phyloP scores from a whole-genome alignment of 129 eudicot species.

The Pittosporum tobira region DNA sequence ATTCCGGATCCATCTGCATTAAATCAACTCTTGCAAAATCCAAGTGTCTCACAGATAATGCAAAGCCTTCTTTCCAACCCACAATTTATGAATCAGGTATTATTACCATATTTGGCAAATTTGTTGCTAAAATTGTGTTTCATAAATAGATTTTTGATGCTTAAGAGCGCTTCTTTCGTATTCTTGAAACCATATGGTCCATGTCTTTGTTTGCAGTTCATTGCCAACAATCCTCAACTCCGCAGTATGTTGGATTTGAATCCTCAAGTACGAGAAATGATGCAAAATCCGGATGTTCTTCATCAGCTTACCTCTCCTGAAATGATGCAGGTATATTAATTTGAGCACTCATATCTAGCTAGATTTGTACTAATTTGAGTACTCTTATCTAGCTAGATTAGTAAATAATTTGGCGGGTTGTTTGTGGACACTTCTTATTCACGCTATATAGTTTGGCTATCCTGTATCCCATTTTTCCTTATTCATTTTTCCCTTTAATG shows the following conservation, averaged over 20 bases:
- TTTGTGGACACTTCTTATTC: too few relatives aligned
- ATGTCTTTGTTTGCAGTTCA: constrained; percentile 31
- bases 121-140: neutral
- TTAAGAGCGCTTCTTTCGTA: constrained; percentile 3
- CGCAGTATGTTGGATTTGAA: constrained; percentile 54
- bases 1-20: constrained; percentile 48
- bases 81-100: constrained; percentile 86
- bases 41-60: constrained; percentile 86
- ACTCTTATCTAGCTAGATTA: too few relatives aligned
- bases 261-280: constrained; percentile 71
- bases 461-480: too few relatives aligned
- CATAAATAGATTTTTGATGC: neutral
- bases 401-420: too few relatives aligned
- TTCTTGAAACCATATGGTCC: constrained; percentile 1
- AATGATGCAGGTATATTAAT: constrained; percentile 67
- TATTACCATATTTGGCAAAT: too few relatives aligned
- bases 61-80: constrained; percentile 89
- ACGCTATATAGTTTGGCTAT: too few relatives aligned
- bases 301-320: constrained; percentile 79
- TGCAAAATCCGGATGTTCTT: constrained; percentile 65
- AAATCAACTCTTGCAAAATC: constrained; percentile 68
- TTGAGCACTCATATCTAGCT: too few relatives aligned
- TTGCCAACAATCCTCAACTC: constrained; percentile 69
- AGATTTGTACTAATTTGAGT: too few relatives aligned
- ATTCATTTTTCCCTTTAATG: too few relatives aligned